A percentile compares a stretch with the other conserved stretches of the same genome.
These are phyloP conservation scores for Citrus glauca DNA, from an alignment of 345 rosid genomes.

Conservation along the genomic window DNA sequence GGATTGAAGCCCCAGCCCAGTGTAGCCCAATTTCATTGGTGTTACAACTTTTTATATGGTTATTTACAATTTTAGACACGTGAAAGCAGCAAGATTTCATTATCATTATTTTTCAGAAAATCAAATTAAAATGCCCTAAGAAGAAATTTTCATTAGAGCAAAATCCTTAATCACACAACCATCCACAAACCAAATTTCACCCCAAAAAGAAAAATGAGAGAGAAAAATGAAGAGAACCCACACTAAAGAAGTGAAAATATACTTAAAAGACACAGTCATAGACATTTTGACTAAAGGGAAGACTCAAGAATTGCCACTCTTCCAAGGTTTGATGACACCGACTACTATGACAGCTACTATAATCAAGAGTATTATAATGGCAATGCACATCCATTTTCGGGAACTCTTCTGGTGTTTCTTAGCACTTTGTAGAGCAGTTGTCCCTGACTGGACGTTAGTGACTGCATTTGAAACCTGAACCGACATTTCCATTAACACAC, in stretches of 20 bases:
- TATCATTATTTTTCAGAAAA: not conserved
- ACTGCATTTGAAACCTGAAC: slow-evolving; percentile 52
- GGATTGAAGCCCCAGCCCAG: no score
- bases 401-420: slow-evolving; percentile 38
- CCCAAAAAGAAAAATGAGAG: not conserved
- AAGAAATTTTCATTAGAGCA: not conserved
- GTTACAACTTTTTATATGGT: not conserved
- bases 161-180: not conserved
- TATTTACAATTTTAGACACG: not conserved
- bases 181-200: slow-evolving; percentile 5
- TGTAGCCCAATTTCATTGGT: not conserved
- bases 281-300: not conserved
- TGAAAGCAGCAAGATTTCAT: not conserved
- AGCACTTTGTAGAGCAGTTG: slow-evolving; percentile 38
- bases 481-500: slow-evolving; percentile 17
- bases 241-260: not conserved
- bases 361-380: slow-evolving; percentile 40
- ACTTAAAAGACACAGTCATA: not conserved
- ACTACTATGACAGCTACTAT: slow-evolving; percentile 40
- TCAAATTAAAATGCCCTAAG: not conserved
- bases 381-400: slow-evolving; percentile 45
- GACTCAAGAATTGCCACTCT: slow-evolving; percentile 31
- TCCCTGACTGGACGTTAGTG: slow-evolving; percentile 38
- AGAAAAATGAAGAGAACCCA: not conserved
- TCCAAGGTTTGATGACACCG: slow-evolving; percentile 41